Conservation (phyloP, 164 flowering plant genomes). For the Sextonia rubra region DNA sequence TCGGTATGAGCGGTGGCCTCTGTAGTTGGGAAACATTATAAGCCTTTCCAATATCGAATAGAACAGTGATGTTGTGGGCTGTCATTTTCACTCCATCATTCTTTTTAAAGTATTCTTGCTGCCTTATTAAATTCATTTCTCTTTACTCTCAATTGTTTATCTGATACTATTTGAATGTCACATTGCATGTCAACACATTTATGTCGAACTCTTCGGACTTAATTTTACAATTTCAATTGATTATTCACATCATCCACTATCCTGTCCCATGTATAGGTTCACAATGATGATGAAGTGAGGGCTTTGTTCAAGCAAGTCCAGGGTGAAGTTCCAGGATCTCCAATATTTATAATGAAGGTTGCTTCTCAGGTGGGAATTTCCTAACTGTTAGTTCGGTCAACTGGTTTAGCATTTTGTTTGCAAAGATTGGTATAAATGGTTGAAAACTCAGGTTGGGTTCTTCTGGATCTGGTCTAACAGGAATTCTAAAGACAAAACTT, state of each 20-base stretch:
- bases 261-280: conserved; percentile 52
- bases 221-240: not conserved
- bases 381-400: not conserved
- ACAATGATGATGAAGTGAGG: conserved; percentile 96
- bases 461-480: not conserved
- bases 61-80: not conserved
- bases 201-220: not conserved
- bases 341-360: conserved; percentile 97
- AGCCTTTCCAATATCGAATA: too few species aligned
- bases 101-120: not conserved
- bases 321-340: conserved; percentile 99
- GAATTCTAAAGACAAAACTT: too few species aligned
- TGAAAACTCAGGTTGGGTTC: not conserved
- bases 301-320: conserved; percentile 99
- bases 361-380: conserved; percentile 84
- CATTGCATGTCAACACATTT: not conserved
- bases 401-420: not conserved
- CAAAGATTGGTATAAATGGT: not conserved
- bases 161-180: not conserved
- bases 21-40: too few species aligned
- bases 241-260: not conserved
- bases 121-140: not conserved
- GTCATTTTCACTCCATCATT: not conserved
- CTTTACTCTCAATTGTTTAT: not conserved
- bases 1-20: too few species aligned